Evolutionary conservation across 768 basidiomycete species (phyloP).

Genomic region (Pulveroboletus sp.): DNA sequence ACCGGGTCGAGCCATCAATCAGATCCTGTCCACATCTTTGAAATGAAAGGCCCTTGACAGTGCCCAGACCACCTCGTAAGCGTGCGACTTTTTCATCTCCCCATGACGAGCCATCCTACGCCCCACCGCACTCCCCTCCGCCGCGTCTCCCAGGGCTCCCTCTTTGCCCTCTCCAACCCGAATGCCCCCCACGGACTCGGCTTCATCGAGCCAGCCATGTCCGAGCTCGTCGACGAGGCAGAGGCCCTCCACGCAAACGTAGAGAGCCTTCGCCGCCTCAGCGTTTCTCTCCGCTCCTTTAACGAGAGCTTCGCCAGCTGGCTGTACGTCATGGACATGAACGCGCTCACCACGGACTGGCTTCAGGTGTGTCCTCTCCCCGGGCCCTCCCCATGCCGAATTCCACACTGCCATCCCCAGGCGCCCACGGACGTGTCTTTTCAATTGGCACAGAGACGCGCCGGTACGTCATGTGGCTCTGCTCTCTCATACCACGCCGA

Average conservation of each 20-base stretch:
- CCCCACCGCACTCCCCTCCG: slow-evolving; percentile 67
- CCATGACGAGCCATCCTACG: slow-evolving; percentile 1
- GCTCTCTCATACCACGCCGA: neutral
- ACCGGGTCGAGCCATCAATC: too few species aligned
- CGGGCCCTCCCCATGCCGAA: neutral
- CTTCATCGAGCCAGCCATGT: slow-evolving; percentile 79
- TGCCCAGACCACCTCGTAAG: too few species aligned
- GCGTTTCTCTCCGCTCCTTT: slow-evolving; percentile 75
- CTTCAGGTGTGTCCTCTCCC: slow-evolving; percentile 50
- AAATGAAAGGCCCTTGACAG: too few species aligned
- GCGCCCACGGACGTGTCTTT: slow-evolving; percentile 62
- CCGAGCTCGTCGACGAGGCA: slow-evolving; percentile 86
- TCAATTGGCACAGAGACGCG: slow-evolving; percentile 51
- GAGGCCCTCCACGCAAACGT: slow-evolving; percentile 76
- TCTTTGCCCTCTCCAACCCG: slow-evolving; percentile 75
- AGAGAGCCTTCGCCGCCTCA: slow-evolving; percentile 64
- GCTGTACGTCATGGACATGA: slow-evolving; percentile 92
- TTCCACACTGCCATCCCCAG: slow-evolving; percentile 34
- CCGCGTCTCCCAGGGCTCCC: slow-evolving; percentile 87
- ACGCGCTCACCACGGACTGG: slow-evolving; percentile 92
- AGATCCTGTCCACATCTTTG: too few species aligned
- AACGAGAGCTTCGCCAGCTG: slow-evolving; percentile 93
- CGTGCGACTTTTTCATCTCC: too few species aligned
- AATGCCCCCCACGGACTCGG: slow-evolving; percentile 81
- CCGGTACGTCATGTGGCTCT: slow-evolving; percentile 40